Percentiles rank a stretch among this genome's conserved stretches.
Conservation (phyloP, 2,329 filamentous ascomycete species). For the Penicillium sp. region DNA sequence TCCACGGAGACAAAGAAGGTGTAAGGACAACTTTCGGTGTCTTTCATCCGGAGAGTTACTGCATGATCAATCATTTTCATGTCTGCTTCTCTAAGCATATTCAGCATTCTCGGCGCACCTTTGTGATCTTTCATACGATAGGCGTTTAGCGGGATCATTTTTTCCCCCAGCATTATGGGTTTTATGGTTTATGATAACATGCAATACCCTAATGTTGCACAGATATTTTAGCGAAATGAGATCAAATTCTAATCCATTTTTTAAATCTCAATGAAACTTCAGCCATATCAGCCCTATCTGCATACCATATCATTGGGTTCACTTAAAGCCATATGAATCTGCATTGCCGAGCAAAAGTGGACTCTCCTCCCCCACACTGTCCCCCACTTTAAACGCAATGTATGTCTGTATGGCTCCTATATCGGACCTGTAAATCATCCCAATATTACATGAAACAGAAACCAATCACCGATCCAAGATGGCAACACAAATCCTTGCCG, state of each 20-base stretch:
- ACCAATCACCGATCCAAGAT: conserved; percentile 4
- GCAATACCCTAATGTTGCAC: not conserved
- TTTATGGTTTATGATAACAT: conserved; percentile 6
- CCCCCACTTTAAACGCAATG: not conserved
- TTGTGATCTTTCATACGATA: not conserved
- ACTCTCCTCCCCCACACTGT: not conserved
- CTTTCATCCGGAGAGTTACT: not conserved
- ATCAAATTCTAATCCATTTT: not conserved
- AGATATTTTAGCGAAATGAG: not conserved
- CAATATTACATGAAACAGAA: not conserved
- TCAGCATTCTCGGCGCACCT: conserved; percentile 7
- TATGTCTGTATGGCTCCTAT: not conserved
- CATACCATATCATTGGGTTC: not conserved
- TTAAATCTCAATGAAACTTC: not conserved
- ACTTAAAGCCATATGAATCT: not conserved
- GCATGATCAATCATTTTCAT: not conserved
- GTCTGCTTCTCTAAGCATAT: not conserved
- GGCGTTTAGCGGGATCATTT: conserved; percentile 5
- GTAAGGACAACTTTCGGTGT: not conserved
- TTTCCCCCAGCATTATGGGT: not conserved
- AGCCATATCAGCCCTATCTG: not conserved
- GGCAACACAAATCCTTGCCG: conserved; percentile 32
- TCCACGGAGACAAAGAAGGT: not conserved
- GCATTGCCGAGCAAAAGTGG: conserved; percentile 4
- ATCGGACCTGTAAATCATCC: not conserved